These are phyloP conservation scores for Hygrophoropsis aurantiaca DNA, from an alignment of 768 basidiomycete genomes.

Conservation along the genomic window DNA sequence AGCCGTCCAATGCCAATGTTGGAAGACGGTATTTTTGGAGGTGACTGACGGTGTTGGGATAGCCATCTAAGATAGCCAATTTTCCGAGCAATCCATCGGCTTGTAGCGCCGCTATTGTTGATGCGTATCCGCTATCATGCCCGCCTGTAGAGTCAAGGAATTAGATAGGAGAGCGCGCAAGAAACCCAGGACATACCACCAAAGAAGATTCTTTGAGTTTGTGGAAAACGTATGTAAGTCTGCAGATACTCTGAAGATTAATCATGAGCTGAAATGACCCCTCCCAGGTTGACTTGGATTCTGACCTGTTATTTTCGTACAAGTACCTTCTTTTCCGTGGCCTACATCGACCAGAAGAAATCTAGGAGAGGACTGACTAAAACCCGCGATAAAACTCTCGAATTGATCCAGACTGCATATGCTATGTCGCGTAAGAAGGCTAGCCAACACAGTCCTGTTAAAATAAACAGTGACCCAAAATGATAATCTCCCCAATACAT, in stretches of 20 bases:
- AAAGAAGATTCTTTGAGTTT: conserved; percentile 73
- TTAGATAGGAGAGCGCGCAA: not conserved
- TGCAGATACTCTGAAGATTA: conserved; percentile 59
- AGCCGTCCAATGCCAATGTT: conserved; percentile 49
- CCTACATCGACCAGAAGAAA: conserved; percentile 74
- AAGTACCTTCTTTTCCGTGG: conserved; percentile 56
- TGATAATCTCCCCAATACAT: conserved; percentile 61
- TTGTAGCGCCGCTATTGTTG: conserved; percentile 57
- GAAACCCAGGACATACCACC: conserved; percentile 45
- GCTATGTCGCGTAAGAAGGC: conserved; percentile 48
- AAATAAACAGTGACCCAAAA: conserved; percentile 77
- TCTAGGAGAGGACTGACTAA: conserved; percentile 71
- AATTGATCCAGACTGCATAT: conserved; percentile 66
- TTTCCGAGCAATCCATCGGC: conserved; percentile 65
- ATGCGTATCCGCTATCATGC: conserved; percentile 52
- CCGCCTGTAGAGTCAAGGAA: conserved; percentile 46
- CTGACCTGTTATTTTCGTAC: conserved; percentile 71
- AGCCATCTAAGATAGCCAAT: conserved; percentile 59
- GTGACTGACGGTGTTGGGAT: conserved; percentile 41
- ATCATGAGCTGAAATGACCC: not conserved
- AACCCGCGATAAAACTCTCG: conserved; percentile 68
- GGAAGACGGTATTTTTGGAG: conserved; percentile 51
- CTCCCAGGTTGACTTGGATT: not conserved
- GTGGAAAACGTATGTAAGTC: conserved; percentile 69
- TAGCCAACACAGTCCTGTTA: conserved; percentile 58